phyloP scores from a whole-genome alignment of 345 rosid genomes.

The Mallotus nudiflorus region DNA sequence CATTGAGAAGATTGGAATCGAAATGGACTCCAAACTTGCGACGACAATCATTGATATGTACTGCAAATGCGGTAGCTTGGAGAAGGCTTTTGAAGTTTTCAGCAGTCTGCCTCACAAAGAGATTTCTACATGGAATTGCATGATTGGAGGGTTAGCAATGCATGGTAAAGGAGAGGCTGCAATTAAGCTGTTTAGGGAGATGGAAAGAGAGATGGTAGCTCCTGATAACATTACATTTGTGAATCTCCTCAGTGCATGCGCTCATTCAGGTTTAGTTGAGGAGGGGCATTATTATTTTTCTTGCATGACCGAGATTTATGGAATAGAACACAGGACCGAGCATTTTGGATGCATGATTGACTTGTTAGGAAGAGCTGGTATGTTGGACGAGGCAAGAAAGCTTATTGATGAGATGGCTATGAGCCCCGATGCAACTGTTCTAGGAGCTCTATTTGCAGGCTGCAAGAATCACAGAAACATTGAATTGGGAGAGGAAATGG shows the following conservation, averaged over 20 bases:
- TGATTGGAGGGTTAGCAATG: conserved; percentile 48
- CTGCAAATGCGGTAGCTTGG: conserved; percentile 50
- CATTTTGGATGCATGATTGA: conserved; percentile 50
- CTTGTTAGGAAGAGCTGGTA: conserved; percentile 45
- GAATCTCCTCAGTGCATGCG: conserved; percentile 43
- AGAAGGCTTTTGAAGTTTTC: conserved; percentile 42
- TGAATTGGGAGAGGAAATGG: conserved; percentile 44
- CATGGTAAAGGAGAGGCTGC: conserved; percentile 44
- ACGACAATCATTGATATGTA: conserved; percentile 50
- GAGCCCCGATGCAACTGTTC: conserved; percentile 36
- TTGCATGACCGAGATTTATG: conserved; percentile 32
- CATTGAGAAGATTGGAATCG: conserved; percentile 31
- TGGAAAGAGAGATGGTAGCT: conserved; percentile 30
- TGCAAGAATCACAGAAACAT: conserved; percentile 37
- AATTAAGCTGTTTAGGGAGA: conserved; percentile 34
- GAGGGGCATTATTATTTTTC: conserved; percentile 34
- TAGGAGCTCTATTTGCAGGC: conserved; percentile 47
- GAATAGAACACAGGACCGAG: conserved; percentile 31
- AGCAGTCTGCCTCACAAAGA: conserved; percentile 23
- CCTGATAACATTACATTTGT: conserved; percentile 44
- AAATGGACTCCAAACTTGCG: conserved; percentile 40
- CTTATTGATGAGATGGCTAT: conserved; percentile 36
- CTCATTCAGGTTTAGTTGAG: conserved; percentile 45
- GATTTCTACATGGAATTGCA: conserved; percentile 44
- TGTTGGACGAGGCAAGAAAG: conserved; percentile 41